Percentiles rank a stretch among this genome's conserved stretches.
These are phyloP conservation scores for Epichloe aotearoae DNA, from an alignment of 2,329 filamentous ascomycete species.

Conservation along the genomic window DNA sequence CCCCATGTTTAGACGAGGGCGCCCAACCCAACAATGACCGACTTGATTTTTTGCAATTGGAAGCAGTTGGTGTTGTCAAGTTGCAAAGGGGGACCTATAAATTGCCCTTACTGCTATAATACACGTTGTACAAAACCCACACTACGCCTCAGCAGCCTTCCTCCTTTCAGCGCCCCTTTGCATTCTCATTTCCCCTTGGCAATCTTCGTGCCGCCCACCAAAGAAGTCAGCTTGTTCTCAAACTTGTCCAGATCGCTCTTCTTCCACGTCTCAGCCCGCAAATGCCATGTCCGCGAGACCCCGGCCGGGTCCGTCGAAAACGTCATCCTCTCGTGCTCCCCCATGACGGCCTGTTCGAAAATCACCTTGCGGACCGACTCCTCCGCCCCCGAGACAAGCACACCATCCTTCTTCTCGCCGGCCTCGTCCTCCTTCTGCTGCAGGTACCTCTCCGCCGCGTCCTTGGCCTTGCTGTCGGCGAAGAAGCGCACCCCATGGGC, in stretches of 20 bases:
- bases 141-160: background rate
- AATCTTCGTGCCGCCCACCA: slow-evolving; percentile 12
- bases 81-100: too few relatives aligned
- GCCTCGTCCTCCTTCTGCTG: slow-evolving; percentile 9
- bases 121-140: background rate
- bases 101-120: too few relatives aligned
- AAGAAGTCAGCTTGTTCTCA: slow-evolving; percentile 24
- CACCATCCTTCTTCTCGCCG: background rate
- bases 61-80: too few relatives aligned
- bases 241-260: slow-evolving; percentile 22
- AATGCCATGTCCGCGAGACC: slow-evolving; percentile 23
- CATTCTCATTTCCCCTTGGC: slow-evolving; percentile 9
- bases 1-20: too few relatives aligned
- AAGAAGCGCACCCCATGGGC: slow-evolving; percentile 18
- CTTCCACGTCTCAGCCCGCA: slow-evolving; percentile 24
- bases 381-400: slow-evolving; percentile 19
- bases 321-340: slow-evolving; percentile 23
- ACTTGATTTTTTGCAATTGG: too few relatives aligned
- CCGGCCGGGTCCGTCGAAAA: slow-evolving; percentile 20
- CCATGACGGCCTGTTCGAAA: slow-evolving; percentile 20
- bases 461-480: slow-evolving; percentile 16
- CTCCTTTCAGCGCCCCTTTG: slow-evolving; percentile 8
- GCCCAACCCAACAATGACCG: too few relatives aligned
- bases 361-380: slow-evolving; percentile 21
- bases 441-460: slow-evolving; percentile 18